Evolutionary conservation across 192 early-diverging fungal species (phyloP).

Genomic region (Coemansia sp.): DNA sequence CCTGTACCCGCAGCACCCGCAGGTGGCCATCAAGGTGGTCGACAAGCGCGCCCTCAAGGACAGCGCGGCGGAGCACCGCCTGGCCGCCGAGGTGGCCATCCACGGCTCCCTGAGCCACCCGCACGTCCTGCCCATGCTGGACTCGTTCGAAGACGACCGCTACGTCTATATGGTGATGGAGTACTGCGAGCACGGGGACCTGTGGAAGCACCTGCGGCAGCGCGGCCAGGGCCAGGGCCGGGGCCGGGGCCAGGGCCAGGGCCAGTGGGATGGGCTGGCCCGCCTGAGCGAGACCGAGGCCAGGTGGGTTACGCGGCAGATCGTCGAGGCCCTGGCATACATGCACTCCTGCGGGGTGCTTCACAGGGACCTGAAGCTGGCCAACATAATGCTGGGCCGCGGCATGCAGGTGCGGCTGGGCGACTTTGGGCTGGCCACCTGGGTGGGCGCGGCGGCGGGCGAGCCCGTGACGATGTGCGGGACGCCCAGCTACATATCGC

Average conservation of each 20-base stretch:
- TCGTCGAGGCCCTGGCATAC: slow-evolving; percentile 61
- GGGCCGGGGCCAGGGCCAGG: no score
- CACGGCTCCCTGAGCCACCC: slow-evolving; percentile 62
- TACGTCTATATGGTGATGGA: slow-evolving; percentile 77
- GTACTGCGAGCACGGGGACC: slow-evolving; percentile 53
- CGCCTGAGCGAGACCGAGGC: slow-evolving; percentile 61
- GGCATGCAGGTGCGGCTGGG: slow-evolving; percentile 61
- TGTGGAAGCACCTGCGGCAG: slow-evolving; percentile 38
- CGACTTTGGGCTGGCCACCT: slow-evolving; percentile 74
- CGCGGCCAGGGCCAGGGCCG: slow-evolving; percentile 3
- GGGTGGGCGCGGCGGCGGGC: slow-evolving; percentile 34
- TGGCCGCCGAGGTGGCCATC: slow-evolving; percentile 64
- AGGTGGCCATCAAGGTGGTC: slow-evolving; percentile 41
- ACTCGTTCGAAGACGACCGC: slow-evolving; percentile 66
- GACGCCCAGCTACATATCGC: slow-evolving; percentile 77
- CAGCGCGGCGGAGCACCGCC: slow-evolving; percentile 41
- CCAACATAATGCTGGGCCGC: slow-evolving; percentile 65
- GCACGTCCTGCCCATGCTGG: slow-evolving; percentile 58
- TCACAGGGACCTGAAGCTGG: slow-evolving; percentile 75
- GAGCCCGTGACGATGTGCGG: slow-evolving; percentile 78
- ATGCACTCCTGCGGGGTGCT: slow-evolving; percentile 65
- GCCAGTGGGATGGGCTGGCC: slow-evolving; percentile 6
- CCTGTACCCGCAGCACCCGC: not conserved
- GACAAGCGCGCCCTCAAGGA: slow-evolving; percentile 38
- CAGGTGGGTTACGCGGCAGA: slow-evolving; percentile 54